Evolutionary conservation across 2,329 filamentous ascomycete genomes (phyloP).

Genomic region (Graphium sp.): DNA sequence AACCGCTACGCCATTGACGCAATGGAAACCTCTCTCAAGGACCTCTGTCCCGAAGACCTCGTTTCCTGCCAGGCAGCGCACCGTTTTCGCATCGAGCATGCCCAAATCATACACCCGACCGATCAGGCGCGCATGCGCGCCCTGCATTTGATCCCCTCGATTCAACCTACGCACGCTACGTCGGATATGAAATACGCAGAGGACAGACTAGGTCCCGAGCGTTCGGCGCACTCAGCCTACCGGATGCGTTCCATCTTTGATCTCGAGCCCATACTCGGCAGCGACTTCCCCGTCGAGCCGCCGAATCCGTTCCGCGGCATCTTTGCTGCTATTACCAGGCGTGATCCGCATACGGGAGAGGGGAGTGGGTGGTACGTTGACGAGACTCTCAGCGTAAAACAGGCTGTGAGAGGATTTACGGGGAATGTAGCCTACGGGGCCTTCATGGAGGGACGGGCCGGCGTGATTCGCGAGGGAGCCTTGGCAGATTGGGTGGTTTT

Average conservation of each 20-base stretch:
- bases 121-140: slow-evolving; percentile 43
- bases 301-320: slow-evolving; percentile 51
- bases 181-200: slow-evolving; percentile 55
- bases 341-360: slow-evolving; percentile 36
- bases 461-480: slow-evolving; percentile 39
- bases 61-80: slow-evolving; percentile 31
- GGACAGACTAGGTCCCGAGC: slow-evolving; percentile 35
- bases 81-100: slow-evolving; percentile 53
- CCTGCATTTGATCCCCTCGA: slow-evolving; percentile 47
- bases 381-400: slow-evolving; percentile 38
- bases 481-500: slow-evolving; percentile 59
- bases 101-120: slow-evolving; percentile 50
- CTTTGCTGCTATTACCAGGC: slow-evolving; percentile 48
- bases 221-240: slow-evolving; percentile 42
- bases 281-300: slow-evolving; percentile 58
- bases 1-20: slow-evolving; percentile 49
- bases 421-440: slow-evolving; percentile 38
- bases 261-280: slow-evolving; percentile 40
- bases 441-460: slow-evolving; percentile 41
- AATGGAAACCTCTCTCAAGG: slow-evolving; percentile 36
- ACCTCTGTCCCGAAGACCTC: slow-evolving; percentile 29
- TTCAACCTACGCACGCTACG: slow-evolving; percentile 58
- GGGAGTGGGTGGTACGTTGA: slow-evolving; percentile 41
- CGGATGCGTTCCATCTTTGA: slow-evolving; percentile 46
- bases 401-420: slow-evolving; percentile 48